A percentile compares a stretch with the other conserved stretches of the same genome.
phyloP scores from a whole-genome alignment of 2,329 filamentous ascomycete genomes.

The Penicillium crustosum region DNA sequence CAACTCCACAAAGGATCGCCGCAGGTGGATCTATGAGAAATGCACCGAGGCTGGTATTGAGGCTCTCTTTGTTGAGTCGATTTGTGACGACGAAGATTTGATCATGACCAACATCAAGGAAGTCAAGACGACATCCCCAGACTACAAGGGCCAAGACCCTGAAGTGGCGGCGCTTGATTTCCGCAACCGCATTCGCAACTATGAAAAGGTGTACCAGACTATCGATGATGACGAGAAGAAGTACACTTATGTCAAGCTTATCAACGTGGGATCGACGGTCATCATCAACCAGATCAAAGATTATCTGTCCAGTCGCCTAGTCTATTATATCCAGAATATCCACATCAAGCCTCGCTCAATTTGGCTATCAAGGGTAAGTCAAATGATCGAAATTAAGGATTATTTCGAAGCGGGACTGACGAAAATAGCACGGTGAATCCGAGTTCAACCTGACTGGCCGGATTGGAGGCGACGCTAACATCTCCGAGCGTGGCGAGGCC shows the following conservation, averaged over 20 bases:
- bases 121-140: constrained; percentile 94
- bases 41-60: constrained; percentile 77
- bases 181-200: constrained; percentile 89
- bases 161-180: constrained; percentile 90
- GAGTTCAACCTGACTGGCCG: constrained; percentile 85
- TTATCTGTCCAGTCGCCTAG: constrained; percentile 91
- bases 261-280: constrained; percentile 92
- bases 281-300: constrained; percentile 98
- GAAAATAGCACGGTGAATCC: constrained; percentile 80
- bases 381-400: not conserved
- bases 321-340: constrained; percentile 98
- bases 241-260: constrained; percentile 94
- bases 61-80: constrained; percentile 93
- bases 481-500: constrained; percentile 81
- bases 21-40: constrained; percentile 84
- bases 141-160: constrained; percentile 91
- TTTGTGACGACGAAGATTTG: constrained; percentile 90
- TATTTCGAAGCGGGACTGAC: constrained; percentile 19
- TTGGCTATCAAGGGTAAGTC: constrained; percentile 84
- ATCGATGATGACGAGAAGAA: constrained; percentile 86
- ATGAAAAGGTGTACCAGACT: constrained; percentile 94
- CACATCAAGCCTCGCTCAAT: constrained; percentile 96
- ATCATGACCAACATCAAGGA: constrained; percentile 99
- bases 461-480: constrained; percentile 86
- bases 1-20: constrained; percentile 86